Conservation (phyloP, 2,329 filamentous ascomycete genomes). For the Pseudogymnoascus pannorum region DNA sequence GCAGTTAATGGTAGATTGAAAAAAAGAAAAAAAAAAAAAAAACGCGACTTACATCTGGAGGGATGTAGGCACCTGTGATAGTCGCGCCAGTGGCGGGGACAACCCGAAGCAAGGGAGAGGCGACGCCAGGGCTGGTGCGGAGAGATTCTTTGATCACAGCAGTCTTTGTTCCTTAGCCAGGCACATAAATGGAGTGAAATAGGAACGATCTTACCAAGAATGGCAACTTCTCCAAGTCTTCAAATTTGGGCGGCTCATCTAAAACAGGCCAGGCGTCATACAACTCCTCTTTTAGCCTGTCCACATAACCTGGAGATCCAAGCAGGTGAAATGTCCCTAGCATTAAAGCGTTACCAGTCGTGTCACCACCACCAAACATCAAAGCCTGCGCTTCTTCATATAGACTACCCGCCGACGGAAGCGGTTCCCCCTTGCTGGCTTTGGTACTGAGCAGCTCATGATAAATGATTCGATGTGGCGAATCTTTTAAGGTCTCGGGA, state of each 20-base stretch:
- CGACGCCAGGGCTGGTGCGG: neutral
- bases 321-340: slow-evolving; percentile 36
- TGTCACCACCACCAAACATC: slow-evolving; percentile 40
- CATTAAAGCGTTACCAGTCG: slow-evolving; percentile 35
- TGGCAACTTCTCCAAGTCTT: slow-evolving; percentile 32
- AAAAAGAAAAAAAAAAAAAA: neutral
- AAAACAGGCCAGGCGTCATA: slow-evolving; percentile 31
- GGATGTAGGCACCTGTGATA: slow-evolving; percentile 4
- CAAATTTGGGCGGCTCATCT: slow-evolving; percentile 24
- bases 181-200: slow-evolving; percentile 24
- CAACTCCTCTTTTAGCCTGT: slow-evolving; percentile 34
- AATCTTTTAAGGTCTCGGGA: slow-evolving; percentile 21
- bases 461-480: slow-evolving; percentile 31
- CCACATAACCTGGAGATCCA: slow-evolving; percentile 26
- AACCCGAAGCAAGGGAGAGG: neutral
- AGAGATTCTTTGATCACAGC: neutral
- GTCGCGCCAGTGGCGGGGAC: slow-evolving; percentile 9
- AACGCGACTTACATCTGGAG: neutral
- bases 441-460: slow-evolving; percentile 29
- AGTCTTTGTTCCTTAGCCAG: slow-evolving; percentile 17
- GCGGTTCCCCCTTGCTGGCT: slow-evolving; percentile 21
- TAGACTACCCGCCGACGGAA: slow-evolving; percentile 23
- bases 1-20: no score
- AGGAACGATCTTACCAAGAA: slow-evolving; percentile 9
- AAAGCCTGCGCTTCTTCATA: slow-evolving; percentile 39